Base-by-base conservation (phyloP, 116 monocot species). In the Posidonia oceanica region DNA sequence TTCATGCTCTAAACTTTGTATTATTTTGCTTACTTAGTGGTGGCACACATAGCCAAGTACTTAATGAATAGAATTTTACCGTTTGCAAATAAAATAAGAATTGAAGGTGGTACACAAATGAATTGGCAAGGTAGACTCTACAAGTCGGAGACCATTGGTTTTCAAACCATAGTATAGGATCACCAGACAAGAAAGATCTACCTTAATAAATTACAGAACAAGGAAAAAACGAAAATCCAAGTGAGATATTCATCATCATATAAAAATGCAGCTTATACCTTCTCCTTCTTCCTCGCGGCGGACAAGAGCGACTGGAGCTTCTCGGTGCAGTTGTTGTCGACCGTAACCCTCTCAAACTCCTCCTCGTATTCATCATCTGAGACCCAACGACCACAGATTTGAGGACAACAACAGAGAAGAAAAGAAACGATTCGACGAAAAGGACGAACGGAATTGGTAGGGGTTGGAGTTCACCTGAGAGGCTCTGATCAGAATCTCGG, bases 321-420 rank as follows among this genome's bases (percentile, higher is more conserved):
- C 42, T 44, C 66, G n/a, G 42, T 14, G 41, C 66, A 66, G 42
- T 42, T 66, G 42, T 44, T 66, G 66, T 66, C 42, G 11, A 39
- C 13, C 4, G 66, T 66, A 17, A 66, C 66, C 20, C 18, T 13
- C 17, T 66, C 41, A 15, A 44, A 66, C 4, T 44, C 66, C 15
- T 66, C 66, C 14, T 66, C 66, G 7, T 39, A 15, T 41, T 15
- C 66, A 44, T 18, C 39, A 17, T 16, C 41, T 14, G 14, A 17
- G 11, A 44, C 14, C 16, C 12, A 4, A 48, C 39, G 39, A 16
- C 17, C 4, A 66, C 42, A 15, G 62, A 7, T 48, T 48, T 48
- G 11, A 48, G 0, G 8, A 12, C 48, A 7, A 12, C 7, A 48
- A 48, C 48, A 48, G 48, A 12, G 29, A 29, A 29, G 29, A 29